phyloP scores from a whole-genome alignment of 2,329 filamentous ascomycete genomes.

The Aspergillus quadrilineatus region DNA sequence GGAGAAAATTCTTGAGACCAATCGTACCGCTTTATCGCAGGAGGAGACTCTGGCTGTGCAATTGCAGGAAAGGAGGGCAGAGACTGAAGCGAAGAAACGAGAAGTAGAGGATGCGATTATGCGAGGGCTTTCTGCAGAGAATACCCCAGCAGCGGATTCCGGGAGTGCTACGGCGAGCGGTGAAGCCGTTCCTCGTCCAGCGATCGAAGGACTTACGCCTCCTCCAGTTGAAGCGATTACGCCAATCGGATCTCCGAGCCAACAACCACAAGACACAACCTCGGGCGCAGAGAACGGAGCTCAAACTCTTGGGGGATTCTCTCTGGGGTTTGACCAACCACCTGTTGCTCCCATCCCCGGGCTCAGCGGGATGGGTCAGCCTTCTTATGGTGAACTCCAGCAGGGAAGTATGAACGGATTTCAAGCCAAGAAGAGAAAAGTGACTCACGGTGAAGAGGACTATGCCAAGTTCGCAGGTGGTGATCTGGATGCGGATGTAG shows the following conservation, averaged over 20 bases:
- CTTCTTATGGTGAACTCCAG: slow-evolving; percentile 24
- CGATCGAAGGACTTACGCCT: slow-evolving; percentile 85
- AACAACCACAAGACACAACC: slow-evolving; percentile 36
- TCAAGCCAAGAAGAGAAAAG: slow-evolving; percentile 51
- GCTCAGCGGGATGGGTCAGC: slow-evolving; percentile 19
- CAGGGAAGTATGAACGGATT: slow-evolving; percentile 29
- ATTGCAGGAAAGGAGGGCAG: slow-evolving; percentile 64
- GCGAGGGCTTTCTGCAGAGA: slow-evolving; percentile 68
- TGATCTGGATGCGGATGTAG: slow-evolving; percentile 62
- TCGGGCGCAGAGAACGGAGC: slow-evolving; percentile 18
- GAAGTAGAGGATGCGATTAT: slow-evolving; percentile 92
- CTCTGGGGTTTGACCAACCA: slow-evolving; percentile 23
- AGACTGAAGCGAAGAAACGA: slow-evolving; percentile 78
- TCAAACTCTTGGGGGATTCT: slow-evolving; percentile 18
- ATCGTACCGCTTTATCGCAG: slow-evolving; percentile 65
- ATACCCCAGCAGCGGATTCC: slow-evolving; percentile 50
- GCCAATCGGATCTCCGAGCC: slow-evolving; percentile 51
- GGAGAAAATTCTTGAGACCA: slow-evolving; percentile 75
- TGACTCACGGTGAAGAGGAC: slow-evolving; percentile 45
- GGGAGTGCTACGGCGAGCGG: slow-evolving; percentile 31
- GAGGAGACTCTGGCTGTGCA: slow-evolving; percentile 68
- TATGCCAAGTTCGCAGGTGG: slow-evolving; percentile 51
- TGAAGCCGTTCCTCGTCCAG: slow-evolving; percentile 58
- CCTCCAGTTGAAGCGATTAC: slow-evolving; percentile 61
- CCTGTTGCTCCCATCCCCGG: slow-evolving; percentile 20